A percentile compares a stretch with the other conserved stretches of the same genome.
phyloP scores from a whole-genome alignment of 257 asterid genomes.

The Linderniella brevidens region DNA sequence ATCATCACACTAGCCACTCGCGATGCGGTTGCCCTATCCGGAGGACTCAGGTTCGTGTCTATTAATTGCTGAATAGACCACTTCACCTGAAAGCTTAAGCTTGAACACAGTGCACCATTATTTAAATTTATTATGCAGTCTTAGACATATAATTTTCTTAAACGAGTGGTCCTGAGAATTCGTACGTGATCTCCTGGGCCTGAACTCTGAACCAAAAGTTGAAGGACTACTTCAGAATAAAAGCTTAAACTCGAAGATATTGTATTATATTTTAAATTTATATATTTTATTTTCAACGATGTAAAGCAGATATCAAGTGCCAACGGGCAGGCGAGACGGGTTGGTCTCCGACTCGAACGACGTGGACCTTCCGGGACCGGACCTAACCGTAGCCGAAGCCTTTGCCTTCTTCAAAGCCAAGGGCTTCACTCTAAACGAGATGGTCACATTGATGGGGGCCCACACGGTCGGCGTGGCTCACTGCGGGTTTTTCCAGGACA shows the following conservation, averaged over 20 bases:
- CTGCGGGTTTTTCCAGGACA: constrained; percentile 40
- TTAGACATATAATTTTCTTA: too few species aligned
- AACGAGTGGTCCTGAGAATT: too few species aligned
- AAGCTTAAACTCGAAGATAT: too few species aligned
- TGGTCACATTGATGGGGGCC: constrained; percentile 66
- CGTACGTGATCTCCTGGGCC: too few species aligned
- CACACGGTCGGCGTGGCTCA: constrained; percentile 72
- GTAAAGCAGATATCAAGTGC: constrained; percentile 7
- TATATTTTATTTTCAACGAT: too few species aligned
- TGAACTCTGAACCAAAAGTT: too few species aligned
- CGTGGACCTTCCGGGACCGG: constrained; percentile 54
- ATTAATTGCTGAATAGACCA: too few species aligned
- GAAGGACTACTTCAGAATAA: too few species aligned
- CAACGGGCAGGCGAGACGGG: constrained; percentile 65
- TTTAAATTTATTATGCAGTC: too few species aligned
- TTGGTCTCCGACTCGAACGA: constrained; percentile 21
- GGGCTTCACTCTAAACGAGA: constrained; percentile 32
- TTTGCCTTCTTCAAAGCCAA: constrained; percentile 24
- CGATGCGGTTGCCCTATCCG: constrained; percentile 52
- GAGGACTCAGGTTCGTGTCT: constrained; percentile 26
- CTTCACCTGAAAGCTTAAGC: too few species aligned
- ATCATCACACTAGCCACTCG: constrained; percentile 63
- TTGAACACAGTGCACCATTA: too few species aligned
- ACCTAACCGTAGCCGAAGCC: constrained; percentile 17
- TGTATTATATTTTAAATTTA: too few species aligned